phyloP scores from a whole-genome alignment of 2,329 filamentous ascomycete species.

The Talaromyces sp. region DNA sequence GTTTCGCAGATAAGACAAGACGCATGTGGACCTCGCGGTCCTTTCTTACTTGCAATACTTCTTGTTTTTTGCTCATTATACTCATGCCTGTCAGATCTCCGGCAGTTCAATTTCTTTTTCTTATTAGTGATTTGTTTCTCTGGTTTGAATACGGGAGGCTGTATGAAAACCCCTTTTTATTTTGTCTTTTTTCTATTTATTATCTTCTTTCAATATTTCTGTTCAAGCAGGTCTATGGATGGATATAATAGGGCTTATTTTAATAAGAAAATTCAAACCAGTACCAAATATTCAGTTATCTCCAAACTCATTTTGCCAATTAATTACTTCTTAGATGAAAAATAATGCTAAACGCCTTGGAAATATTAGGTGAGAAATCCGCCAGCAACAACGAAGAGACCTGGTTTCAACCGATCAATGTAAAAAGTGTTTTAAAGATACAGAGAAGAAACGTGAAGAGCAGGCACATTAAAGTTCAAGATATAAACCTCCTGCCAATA shows the following conservation, averaged over 20 bases:
- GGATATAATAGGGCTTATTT: slow-evolving; percentile 3
- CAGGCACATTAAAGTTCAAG: neutral
- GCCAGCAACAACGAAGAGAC: neutral
- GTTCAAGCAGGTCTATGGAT: slow-evolving; percentile 11
- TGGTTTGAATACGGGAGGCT: neutral
- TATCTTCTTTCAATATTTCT: neutral
- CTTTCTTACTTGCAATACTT: slow-evolving; percentile 3
- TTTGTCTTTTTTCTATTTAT: neutral
- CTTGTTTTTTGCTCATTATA: neutral
- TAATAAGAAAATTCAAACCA: neutral
- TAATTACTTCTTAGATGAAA: neutral
- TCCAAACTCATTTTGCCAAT: neutral
- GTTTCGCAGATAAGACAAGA: slow-evolving; percentile 6
- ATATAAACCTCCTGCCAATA: neutral
- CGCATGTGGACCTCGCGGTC: slow-evolving; percentile 15
- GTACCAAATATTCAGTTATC: neutral
- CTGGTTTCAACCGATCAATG: neutral
- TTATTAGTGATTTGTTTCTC: neutral
- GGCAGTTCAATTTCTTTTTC: neutral
- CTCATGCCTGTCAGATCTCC: neutral
- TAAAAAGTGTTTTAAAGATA: neutral
- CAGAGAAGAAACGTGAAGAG: neutral
- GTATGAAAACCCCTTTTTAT: neutral
- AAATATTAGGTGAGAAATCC: neutral
- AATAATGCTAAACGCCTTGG: neutral